Base-by-base conservation (phyloP, 2,329 filamentous ascomycete genomes). In the Nemania serpens region DNA sequence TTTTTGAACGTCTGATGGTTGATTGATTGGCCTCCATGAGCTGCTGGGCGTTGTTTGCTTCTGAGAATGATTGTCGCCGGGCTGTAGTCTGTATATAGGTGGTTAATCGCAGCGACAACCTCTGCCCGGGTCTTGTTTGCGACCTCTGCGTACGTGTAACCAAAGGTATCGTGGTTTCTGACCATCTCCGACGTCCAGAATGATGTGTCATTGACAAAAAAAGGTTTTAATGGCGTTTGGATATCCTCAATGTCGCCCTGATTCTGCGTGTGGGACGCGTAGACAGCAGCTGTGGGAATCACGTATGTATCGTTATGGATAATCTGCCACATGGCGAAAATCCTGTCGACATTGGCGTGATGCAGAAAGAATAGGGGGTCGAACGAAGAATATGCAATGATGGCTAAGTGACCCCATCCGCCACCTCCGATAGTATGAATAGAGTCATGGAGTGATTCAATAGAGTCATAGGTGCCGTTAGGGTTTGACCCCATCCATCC, bases 341-440 rank as follows among this genome's bases (percentile, higher is more conserved):
- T 75, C 2, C 91, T 85, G 70, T 96, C 91, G 7, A 92, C 83
- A 74, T 90, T 93, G 64, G 81, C 78, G 69, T 94, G 91, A 69
- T 94, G 90, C 9, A 94, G 76, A 76, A 89, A 91, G 75, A 94
- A 93, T 12, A 91, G 77, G 0, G 91, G 91, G 70, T 96, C 91
- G 71, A 91, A 96, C 0, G 89, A 84, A 1, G 91, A 90, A 67
- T 89, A 89, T 17, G 87, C 85, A 34, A 88, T 85, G 73, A 85
- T 89, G 43, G 83, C 85, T 84, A 90, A 89, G 68, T 91, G 89
- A 2, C 73, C 73, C 62, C 68, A 74, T 1, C 89, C 88, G 37
- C 81, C 81, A 60, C 76, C 74, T 55, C 82, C 76, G 76, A 79
- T 79, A 34, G 82, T 82, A 66, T 90, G 87, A 41, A 90, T 79